These are phyloP conservation scores for Cryptosporidium baileyi DNA, from an alignment of 169 alveolate genomes.

Conservation along the genomic window DNA sequence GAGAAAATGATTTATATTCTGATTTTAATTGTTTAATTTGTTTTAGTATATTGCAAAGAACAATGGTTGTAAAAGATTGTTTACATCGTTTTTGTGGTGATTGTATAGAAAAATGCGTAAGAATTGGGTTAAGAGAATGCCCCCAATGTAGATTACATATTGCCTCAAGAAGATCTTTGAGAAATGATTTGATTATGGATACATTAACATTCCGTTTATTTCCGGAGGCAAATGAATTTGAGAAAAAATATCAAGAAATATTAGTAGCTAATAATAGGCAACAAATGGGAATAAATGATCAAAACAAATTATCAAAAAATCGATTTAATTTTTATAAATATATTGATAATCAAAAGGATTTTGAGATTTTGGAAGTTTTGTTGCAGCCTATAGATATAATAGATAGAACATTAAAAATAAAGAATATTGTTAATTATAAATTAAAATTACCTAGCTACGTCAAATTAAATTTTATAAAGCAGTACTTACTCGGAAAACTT, in stretches of 20 bases:
- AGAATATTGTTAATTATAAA: neutral
- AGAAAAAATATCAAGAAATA: constrained; percentile 32
- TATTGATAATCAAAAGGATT: too few relatives aligned
- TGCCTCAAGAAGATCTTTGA: constrained; percentile 78
- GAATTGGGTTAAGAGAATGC: constrained; percentile 80
- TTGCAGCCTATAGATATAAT: too few relatives aligned
- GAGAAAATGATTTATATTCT: constrained; percentile 59
- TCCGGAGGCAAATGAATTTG: constrained; percentile 71
- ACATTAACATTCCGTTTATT: constrained; percentile 73
- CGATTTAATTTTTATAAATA: too few relatives aligned
- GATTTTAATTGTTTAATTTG: constrained; percentile 61
- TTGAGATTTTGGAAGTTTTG: too few relatives aligned
- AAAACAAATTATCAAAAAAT: too few relatives aligned
- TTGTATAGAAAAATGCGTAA: constrained; percentile 82
- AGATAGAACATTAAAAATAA: neutral
- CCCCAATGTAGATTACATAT: constrained; percentile 82
- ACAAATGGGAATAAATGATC: neutral
- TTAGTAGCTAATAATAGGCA: constrained; percentile 10
- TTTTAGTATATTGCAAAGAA: constrained; percentile 19
- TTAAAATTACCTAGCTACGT: constrained; percentile 26
- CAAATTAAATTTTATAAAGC: constrained; percentile 8
- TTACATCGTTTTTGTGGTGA: constrained; percentile 82
- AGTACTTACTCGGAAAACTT: constrained; percentile 33
- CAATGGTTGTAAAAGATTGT: constrained; percentile 80
- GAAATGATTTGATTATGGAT: constrained; percentile 77